Evolutionary conservation across 257 asterid species (phyloP), one percentile per base, ranked within the genome.

Genomic region (Nicotiana undulata): DNA sequence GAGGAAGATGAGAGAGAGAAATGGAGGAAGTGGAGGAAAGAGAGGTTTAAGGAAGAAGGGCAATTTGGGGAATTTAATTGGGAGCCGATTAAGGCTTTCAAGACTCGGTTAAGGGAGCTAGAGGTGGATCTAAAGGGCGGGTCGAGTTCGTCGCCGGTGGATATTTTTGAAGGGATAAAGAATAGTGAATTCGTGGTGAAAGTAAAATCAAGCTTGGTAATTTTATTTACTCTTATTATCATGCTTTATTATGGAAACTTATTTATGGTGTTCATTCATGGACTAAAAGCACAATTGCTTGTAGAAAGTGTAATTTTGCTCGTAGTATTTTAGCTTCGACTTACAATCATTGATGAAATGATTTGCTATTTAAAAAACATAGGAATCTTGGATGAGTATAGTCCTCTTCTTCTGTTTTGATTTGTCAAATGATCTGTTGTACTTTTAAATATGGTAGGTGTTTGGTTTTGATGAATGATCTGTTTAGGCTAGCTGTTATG

Each of bases 191-290:
- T 96, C 63, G 91, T 94, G 72, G 98, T 82, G 87, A 96, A 96
- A 85, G 85, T 91, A 37, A 96, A 96, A 87, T 94, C 98, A 32
- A 92, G 98, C 84, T 89, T 94, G 98, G 99, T 96, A 90, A 9
- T 88, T 83, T 75, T 74, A 72, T 80, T 63, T 15, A 15, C 24
- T 8, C 18, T 72, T 61, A 49, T 18, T 20, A 11, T 5, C 8
- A n/a, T 16, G 13, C 70, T 76, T 64, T 40, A 10, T 8, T 37
- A 37, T 68, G n/a, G n/a, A 37, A 66, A 40, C 58, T 40, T 13
- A 10, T 11, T 51, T 10, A 44, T 1, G 60, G 32, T 72, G 49
- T 46, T 22, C 60, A 13, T 72, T 13, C 34, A 40, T 20, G 77
- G 20, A 40, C 76, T 68, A 46, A 46, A 24, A 22, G 9, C 56